Evolutionary conservation across 805 yeast species (phyloP), one percentile per base, ranked within the genome.

Genomic region (Dipodascopsis uninucleata): DNA sequence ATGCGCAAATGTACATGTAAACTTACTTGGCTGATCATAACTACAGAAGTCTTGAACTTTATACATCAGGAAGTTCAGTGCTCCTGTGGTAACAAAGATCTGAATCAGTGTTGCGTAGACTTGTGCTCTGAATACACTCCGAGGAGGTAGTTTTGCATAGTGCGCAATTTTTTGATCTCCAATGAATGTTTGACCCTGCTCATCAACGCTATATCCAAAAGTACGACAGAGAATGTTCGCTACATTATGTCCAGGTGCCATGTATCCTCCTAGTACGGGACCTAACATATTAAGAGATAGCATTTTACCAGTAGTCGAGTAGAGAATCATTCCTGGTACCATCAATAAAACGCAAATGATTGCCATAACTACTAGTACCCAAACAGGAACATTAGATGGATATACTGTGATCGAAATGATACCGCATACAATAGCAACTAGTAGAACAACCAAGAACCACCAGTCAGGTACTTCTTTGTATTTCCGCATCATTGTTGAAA

Each of bases 251-350:
- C 52, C 52, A 3, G 43, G 48, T 2, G 21, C 33, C 42, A 47
- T 20, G 12, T 31, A 47, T 3, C 52, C 48, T 2, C 41, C 41
- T 28, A 47, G 14, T 16, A 47, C 28, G n/a, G 40, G 28, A 3
- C 34, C 35, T 9, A 47, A 41, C 4, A 25, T 31, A 56, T 78
- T 77, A 51, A 79, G 65, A 6, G 82, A 82, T 47, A 80, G n/a
- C n/a, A n/a, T n/a, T n/a, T n/a, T n/a, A n/a, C 82, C 82, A 0
- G 87, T 78, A 24, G 76, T 72, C 2, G 85, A 81, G 21, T 73
- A 75, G 40, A 82, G 70, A 16, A 81, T 66, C 2, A 81, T 78
- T 18, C 78, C 68, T 4, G 87, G 88, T 36, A 82, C 66, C 39
- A 81, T 63, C 58, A 81, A 73, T 9, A 77, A 62, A 32, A 74